A percentile compares a stretch with the other conserved stretches of the same genome.
Conservation (phyloP, 495 filamentous ascomycete species). For the Chaetomidium leptoderma region DNA sequence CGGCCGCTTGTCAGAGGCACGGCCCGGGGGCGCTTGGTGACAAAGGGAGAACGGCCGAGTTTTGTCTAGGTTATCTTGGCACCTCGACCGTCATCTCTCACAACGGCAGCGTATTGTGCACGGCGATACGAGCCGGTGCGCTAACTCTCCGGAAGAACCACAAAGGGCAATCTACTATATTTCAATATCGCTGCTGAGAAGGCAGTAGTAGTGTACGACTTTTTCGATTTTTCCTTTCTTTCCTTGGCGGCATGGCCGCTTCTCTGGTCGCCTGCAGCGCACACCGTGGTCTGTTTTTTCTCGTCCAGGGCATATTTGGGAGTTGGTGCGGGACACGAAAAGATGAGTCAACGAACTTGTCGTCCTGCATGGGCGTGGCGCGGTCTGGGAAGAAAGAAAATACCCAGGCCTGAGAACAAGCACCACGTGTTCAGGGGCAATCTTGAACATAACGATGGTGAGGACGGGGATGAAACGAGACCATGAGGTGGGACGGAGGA, state of each 20-base stretch:
- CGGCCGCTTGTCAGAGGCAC: not conserved
- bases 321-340: not conserved
- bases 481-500: not conserved
- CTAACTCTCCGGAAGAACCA: not conserved
- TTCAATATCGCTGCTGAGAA: slow-evolving; percentile 7
- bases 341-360: not conserved
- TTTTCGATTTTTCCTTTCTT: slow-evolving; percentile 18
- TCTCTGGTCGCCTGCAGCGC: slow-evolving; percentile 9
- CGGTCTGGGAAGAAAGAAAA: not conserved
- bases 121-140: not conserved
- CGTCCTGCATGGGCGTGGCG: not conserved
- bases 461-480: not conserved
- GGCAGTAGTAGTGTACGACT: slow-evolving; percentile 20
- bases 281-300: slow-evolving; percentile 4
- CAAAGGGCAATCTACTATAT: slow-evolving; percentile 6
- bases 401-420: not conserved
- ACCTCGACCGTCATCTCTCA: slow-evolving; percentile 3
- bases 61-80: not conserved
- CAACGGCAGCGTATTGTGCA: not conserved
- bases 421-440: not conserved
- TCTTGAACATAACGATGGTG: not conserved
- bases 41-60: too few species aligned
- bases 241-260: slow-evolving; percentile 14
- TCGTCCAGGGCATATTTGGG: not conserved
- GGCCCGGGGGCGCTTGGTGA: not conserved